A percentile compares a stretch with the other conserved stretches of the same genome.
These are phyloP conservation scores for Penicillium aurantiogriseum DNA, from an alignment of 2,329 filamentous ascomycete species.

Conservation along the genomic window DNA sequence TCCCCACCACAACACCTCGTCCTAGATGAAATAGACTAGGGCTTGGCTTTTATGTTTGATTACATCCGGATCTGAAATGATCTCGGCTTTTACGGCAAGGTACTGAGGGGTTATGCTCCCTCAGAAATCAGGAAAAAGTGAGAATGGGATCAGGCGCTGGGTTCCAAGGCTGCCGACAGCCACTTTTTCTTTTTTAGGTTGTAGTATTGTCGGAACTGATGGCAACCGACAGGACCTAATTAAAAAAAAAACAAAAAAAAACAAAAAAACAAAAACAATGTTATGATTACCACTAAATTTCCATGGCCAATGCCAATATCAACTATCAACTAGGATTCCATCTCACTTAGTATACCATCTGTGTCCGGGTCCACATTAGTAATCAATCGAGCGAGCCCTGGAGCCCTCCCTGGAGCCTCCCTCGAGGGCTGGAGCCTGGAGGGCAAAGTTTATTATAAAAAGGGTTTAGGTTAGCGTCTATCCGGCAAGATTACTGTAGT, in stretches of 20 bases:
- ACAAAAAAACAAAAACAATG: neutral
- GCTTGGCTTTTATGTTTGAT: slow-evolving; percentile 7
- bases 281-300: neutral
- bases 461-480: too few species aligned
- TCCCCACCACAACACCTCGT: slow-evolving; percentile 22
- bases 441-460: neutral
- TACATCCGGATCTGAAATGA: slow-evolving; percentile 1
- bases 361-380: neutral
- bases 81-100: slow-evolving; percentile 1
- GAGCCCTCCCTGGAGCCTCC: neutral
- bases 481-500: neutral
- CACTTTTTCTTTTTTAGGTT: neutral
- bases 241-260: neutral
- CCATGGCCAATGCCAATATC: neutral
- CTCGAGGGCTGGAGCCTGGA: neutral
- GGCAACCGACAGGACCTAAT: neutral
- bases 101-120: neutral
- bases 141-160: neutral
- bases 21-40: slow-evolving; percentile 29
- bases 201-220: neutral
- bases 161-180: neutral
- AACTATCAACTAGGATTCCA: neutral
- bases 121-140: neutral
- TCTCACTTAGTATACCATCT: too few species aligned
- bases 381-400: neutral